A percentile compares a stretch with the other conserved stretches of the same genome.
Evolutionary conservation across 2,329 filamentous ascomycete species (phyloP).

Genomic region (Trichoderma endophyticum): DNA sequence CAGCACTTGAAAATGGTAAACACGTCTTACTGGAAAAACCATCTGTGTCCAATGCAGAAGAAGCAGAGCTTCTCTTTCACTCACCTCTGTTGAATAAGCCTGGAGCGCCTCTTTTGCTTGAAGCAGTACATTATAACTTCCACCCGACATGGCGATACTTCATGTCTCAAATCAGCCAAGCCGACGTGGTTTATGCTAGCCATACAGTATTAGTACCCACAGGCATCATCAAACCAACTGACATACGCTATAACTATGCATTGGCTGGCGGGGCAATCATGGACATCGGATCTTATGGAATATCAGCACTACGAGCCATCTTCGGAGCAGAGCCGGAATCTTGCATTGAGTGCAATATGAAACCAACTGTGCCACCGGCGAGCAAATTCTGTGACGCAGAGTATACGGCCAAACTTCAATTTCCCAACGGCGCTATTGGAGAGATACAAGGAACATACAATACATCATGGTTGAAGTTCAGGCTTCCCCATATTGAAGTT

Average conservation of each 20-base stretch:
- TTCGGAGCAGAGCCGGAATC: not conserved
- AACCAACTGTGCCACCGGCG: not conserved
- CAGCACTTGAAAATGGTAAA: constrained; percentile 44
- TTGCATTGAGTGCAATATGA: not conserved
- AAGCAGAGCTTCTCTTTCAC: not conserved
- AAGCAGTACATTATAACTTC: not conserved
- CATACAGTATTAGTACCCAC: not conserved
- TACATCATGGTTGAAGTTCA: not conserved
- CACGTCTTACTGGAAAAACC: constrained; percentile 28
- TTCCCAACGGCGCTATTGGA: not conserved
- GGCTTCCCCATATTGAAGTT: not conserved
- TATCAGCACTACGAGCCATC: not conserved
- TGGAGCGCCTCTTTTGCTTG: not conserved
- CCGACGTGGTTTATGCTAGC: not conserved
- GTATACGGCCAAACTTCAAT: not conserved
- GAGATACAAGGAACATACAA: not conserved
- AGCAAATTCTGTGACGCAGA: not conserved
- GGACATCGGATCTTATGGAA: not conserved
- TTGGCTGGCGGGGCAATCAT: not conserved
- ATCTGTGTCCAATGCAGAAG: not conserved
- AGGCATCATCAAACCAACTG: not conserved
- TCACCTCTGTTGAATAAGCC: not conserved
- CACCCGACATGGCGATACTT: not conserved
- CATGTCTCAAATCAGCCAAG: not conserved
- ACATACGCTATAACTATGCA: not conserved